These are phyloP conservation scores for Postia placenta DNA, from an alignment of 768 basidiomycete genomes.

Conservation along the genomic window DNA sequence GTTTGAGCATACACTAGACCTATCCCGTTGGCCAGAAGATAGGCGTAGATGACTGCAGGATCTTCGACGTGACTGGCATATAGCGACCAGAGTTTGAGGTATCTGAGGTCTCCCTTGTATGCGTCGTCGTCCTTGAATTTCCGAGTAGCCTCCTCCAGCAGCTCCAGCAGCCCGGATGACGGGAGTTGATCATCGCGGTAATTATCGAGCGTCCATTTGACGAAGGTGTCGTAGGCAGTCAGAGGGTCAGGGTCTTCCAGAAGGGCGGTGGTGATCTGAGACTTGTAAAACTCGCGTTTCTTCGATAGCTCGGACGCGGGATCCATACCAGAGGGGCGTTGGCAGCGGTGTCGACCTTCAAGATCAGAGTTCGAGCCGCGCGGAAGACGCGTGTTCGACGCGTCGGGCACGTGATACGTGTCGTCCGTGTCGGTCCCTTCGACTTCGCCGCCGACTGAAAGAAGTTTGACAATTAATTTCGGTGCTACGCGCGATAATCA, in stretches of 20 bases:
- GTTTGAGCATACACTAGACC: slow-evolving; percentile 70
- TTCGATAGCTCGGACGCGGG: slow-evolving; percentile 11
- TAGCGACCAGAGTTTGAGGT: slow-evolving; percentile 87
- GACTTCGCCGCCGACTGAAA: too few species aligned
- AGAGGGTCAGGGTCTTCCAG: slow-evolving; percentile 83
- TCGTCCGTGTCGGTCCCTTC: too few species aligned
- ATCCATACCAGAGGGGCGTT: neutral
- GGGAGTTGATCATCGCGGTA: slow-evolving; percentile 65
- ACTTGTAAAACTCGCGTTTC: slow-evolving; percentile 22
- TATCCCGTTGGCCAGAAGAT: slow-evolving; percentile 44
- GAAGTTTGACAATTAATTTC: too few species aligned
- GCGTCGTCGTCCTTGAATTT: slow-evolving; percentile 77
- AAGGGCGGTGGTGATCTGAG: slow-evolving; percentile 45
- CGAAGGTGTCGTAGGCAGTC: slow-evolving; percentile 77
- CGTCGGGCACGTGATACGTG: slow-evolving; percentile 2
- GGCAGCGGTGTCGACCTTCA: neutral
- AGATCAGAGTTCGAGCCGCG: neutral
- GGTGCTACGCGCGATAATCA: too few species aligned
- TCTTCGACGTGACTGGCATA: slow-evolving; percentile 80
- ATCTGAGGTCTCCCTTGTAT: slow-evolving; percentile 85
- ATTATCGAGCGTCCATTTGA: slow-evolving; percentile 83
- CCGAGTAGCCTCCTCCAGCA: slow-evolving; percentile 79
- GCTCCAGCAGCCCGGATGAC: slow-evolving; percentile 66
- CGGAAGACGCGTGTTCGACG: neutral
- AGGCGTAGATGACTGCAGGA: slow-evolving; percentile 54